A percentile compares a stretch with the other conserved stretches of the same genome.
Evolutionary conservation across 2,329 filamentous ascomycete species (phyloP).

Genomic region (Pleoardoris graminearum): DNA sequence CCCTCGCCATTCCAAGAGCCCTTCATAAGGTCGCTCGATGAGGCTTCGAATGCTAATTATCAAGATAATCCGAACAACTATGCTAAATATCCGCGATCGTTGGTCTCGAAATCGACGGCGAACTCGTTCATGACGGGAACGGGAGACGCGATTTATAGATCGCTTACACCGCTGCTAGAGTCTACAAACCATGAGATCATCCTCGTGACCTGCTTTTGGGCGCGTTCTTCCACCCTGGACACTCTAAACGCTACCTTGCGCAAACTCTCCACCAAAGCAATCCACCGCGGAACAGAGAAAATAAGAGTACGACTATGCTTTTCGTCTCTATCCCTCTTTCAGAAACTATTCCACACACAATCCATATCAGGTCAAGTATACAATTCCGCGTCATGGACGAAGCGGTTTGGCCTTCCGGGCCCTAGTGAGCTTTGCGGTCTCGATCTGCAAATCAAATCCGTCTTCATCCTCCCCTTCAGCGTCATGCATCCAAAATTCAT

Average conservation of each 20-base stretch:
- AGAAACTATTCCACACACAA: constrained; percentile 76
- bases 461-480: constrained; percentile 79
- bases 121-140: constrained; percentile 50
- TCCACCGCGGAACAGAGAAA: constrained; percentile 35
- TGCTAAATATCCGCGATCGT: constrained; percentile 34
- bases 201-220: constrained; percentile 84
- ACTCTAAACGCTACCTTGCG: constrained; percentile 62
- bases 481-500: constrained; percentile 90
- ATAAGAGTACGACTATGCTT: constrained; percentile 74
- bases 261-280: constrained; percentile 59
- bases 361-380: constrained; percentile 66
- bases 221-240: constrained; percentile 63
- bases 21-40: constrained; percentile 34
- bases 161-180: constrained; percentile 64
- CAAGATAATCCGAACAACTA: constrained; percentile 48
- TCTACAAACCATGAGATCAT: constrained; percentile 67
- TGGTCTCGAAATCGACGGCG: constrained; percentile 42
- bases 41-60: constrained; percentile 23
- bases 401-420: constrained; percentile 65
- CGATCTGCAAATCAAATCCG: constrained; percentile 71
- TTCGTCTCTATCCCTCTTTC: constrained; percentile 71
- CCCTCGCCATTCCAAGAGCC: constrained; percentile 26
- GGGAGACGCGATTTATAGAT: constrained; percentile 48
- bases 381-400: constrained; percentile 60
- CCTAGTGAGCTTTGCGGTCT: constrained; percentile 61